Conservation (phyloP, 495 filamentous ascomycete genomes). For the Bombardia bombarda region DNA sequence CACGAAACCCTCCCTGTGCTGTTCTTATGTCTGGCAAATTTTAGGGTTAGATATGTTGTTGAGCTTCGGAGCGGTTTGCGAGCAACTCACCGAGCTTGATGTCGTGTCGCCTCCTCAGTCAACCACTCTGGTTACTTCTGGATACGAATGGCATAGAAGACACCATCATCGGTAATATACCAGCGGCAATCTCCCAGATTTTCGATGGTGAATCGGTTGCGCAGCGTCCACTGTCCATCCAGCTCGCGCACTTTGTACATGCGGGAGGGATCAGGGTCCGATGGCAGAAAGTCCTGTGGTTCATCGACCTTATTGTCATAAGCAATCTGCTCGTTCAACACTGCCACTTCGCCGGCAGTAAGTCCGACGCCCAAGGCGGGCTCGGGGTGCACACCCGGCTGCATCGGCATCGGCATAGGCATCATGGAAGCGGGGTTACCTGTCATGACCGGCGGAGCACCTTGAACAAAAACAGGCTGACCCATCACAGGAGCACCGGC, state of each 20-base stretch:
- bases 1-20: no score
- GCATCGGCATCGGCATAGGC: slow-evolving; percentile 10
- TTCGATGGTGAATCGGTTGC: slow-evolving; percentile 43
- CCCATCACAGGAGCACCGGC: neutral
- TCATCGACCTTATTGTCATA: slow-evolving; percentile 31
- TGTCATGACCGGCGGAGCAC: slow-evolving; percentile 2
- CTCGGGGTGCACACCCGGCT: slow-evolving; percentile 11
- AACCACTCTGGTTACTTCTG: no score
- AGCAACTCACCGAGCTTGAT: no score
- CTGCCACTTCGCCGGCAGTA: slow-evolving; percentile 27
- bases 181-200: slow-evolving; percentile 37
- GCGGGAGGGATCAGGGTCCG: slow-evolving; percentile 41
- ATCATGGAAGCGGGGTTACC: slow-evolving; percentile 6
- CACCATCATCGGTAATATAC: slow-evolving; percentile 37
- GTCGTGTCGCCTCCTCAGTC: no score
- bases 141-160: slow-evolving; percentile 43
- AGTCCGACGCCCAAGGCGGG: slow-evolving; percentile 31
- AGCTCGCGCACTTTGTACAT: slow-evolving; percentile 44
- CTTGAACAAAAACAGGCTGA: neutral
- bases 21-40: no score
- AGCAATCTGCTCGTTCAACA: slow-evolving; percentile 32
- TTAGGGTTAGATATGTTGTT: no score
- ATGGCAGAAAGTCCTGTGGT: slow-evolving; percentile 44
- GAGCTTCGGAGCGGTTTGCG: no score
- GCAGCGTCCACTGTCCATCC: slow-evolving; percentile 37